Percentiles rank a stretch among this genome's conserved stretches.
Evolutionary conservation across 106 monocot species (phyloP).

Genomic region (Dendrobium huoshanense): DNA sequence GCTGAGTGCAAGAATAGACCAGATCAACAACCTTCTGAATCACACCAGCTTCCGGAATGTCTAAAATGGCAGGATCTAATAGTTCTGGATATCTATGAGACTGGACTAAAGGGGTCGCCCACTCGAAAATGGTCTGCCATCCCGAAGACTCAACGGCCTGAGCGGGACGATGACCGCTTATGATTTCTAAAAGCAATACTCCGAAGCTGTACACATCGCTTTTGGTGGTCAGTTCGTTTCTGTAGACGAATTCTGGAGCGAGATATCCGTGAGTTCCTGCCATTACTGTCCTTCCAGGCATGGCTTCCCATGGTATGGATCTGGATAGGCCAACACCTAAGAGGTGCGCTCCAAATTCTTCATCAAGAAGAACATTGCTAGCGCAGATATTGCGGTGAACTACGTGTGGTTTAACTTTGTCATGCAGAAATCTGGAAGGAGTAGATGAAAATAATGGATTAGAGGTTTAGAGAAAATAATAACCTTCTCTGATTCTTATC

Average conservation of each 20-base stretch:
- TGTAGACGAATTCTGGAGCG: constrained; percentile 91
- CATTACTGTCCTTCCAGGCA: constrained; percentile 82
- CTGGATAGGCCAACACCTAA: constrained; percentile 93
- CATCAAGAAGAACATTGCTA: constrained; percentile 88
- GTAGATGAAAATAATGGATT: too few species aligned
- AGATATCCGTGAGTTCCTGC: constrained; percentile 89
- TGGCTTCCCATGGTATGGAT: constrained; percentile 91
- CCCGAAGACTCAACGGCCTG: constrained; percentile 68
- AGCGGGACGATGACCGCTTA: constrained; percentile 71
- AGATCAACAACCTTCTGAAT: constrained; percentile 94
- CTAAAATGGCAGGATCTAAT: constrained; percentile 69
- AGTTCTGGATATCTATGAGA: constrained; percentile 77
- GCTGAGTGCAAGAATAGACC: constrained; percentile 92
- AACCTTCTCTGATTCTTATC: too few species aligned
- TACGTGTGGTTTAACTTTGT: constrained; percentile 98
- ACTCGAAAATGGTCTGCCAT: constrained; percentile 93
- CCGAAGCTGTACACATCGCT: constrained; percentile 98
- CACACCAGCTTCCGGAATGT: constrained; percentile 58
- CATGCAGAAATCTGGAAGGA: constrained; percentile 68
- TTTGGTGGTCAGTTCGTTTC: constrained; percentile 93
- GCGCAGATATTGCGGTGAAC: constrained; percentile 95
- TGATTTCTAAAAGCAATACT: constrained; percentile 79
- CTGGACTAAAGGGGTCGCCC: constrained; percentile 95
- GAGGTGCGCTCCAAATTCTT: constrained; percentile 79
- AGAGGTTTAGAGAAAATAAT: too few species aligned